Evolutionary conservation across 108 stramenopile genomes (phyloP).

Genomic region (Cyclostephanos invisitatus): DNA sequence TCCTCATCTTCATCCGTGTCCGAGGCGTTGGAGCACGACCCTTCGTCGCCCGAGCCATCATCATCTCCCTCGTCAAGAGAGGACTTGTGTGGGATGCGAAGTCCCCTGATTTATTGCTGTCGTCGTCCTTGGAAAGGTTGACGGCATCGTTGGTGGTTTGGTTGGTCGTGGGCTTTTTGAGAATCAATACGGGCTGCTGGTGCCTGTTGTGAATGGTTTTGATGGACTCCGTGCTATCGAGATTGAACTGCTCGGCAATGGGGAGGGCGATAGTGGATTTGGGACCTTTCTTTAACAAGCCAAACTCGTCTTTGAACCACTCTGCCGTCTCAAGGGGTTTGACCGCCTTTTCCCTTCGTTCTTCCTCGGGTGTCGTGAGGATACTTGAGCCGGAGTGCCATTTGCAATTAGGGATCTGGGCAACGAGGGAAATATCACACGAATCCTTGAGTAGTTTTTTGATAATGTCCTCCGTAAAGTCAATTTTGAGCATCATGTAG

Average conservation of each 20-base stretch:
- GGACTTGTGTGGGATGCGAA: not conserved
- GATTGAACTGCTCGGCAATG: not conserved
- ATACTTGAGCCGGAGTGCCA: not conserved
- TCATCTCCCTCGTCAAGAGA: not conserved
- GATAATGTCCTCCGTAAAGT: not conserved
- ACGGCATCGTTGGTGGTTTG: not conserved
- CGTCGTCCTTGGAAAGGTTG: too few species aligned
- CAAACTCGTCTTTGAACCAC: conserved; percentile 7
- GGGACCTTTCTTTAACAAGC: not conserved
- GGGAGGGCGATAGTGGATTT: not conserved
- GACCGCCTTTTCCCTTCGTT: not conserved
- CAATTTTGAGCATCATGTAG: not conserved
- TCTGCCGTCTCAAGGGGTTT: not conserved
- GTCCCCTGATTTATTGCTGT: too few species aligned
- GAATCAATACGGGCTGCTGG: not conserved
- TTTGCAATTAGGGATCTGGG: not conserved
- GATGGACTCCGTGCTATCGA: not conserved
- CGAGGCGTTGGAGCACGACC: not conserved
- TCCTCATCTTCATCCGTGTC: too few species aligned
- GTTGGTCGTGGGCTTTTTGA: not conserved
- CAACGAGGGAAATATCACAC: not conserved
- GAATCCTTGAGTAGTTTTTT: not conserved
- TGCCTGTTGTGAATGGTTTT: not conserved
- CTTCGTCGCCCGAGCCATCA: not conserved
- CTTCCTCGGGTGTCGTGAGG: too few species aligned